Evolutionary conservation across 2,329 filamentous ascomycete species (phyloP), one percentile per base, ranked within the genome.

Genomic region (Fusarium chaquense): DNA sequence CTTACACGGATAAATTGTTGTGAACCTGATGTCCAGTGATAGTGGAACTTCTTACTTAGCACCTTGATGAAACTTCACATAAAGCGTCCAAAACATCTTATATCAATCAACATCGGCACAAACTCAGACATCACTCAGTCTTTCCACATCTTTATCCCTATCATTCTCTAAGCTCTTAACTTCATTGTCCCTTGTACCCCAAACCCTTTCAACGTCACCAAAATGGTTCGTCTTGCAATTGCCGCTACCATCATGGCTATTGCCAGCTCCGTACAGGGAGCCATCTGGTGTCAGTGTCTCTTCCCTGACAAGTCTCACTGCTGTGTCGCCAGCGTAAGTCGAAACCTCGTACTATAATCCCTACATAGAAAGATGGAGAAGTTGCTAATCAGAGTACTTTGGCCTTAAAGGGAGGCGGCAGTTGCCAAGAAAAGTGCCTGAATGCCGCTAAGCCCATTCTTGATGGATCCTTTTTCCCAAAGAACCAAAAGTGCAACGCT

Each of bases 321-420:
- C 36, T 38, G 36, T 38, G 36, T 38, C 20, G 36, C 36, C n/a
- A 38, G 5, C 11, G 36, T 38, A 38, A 20, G 36, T 26, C 24
- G 7, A 26, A 26, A 26, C 24, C 24, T 26, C 24, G 7, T 26
- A 26, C 24, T 7, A 26, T 26, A 26, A 26, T 26, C 24, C 24
- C 24, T 7, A 26, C 5, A 7, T 5, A 26, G 32, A 15, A 15
- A 33, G 0, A 10, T 6, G 6, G 35, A 12, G 0, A n/a, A 12
- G 35, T 20, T 38, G 6, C 36, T 38, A 38, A 38, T 16, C 6
- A 0, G 6, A 12, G 10, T 12, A 38, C 11, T 9, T 20, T n/a
- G 11, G 0, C 18, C 16, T 38, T 2, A 0, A 38, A 38, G 36
- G 36, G 36, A 38, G 36, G 5, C 1, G 36, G 36, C 5, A 38